Evolutionary conservation across 176 grass and related monocot species (phyloP), one percentile per base, ranked within the genome.

Genomic region (Oryza glumipatula): DNA sequence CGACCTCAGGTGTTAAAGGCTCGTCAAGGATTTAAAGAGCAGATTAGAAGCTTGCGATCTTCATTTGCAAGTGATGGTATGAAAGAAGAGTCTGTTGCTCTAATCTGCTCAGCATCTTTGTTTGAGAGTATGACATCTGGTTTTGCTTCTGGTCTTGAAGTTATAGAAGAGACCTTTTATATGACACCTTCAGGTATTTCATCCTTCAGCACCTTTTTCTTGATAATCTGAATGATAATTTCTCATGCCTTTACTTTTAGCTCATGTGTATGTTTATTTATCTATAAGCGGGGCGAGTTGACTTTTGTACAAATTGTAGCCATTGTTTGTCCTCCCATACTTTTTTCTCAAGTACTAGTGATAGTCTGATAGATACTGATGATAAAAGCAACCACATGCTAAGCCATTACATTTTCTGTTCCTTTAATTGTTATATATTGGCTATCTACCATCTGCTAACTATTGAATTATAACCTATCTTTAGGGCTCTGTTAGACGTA

Each of bases 21-120:
- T 73, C 96, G 87, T 65, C 96, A 98, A 88, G 96, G 96, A 63
- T 98, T 98, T 73, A 98, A 92, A 84, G 96, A 98, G 74, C 83
- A 92, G 77, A 95, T 95, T 86, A 98, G 88, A 90, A 86, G 77
- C 68, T 82, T 95, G 76, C 66, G 15, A 76, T 83, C 77, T 72
- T 5, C 76, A 72, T 83, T 90, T 84, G 68, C 83, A 54, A 23
- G 44, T 75, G 89, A 88, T 90, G 56, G 49, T 81, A 72, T 95
- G 66, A 88, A 86, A 72, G 86, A 95, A 90, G 85, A 91, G 85
- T 88, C 87, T 44, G 65, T 95, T 90, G 91, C 96, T 92, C 77
- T 95, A 39, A 86, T 95, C 68, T 95, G 91, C 58, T 87, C 89
- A 22, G 93, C 93, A 73, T 95, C 91, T 81, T 87, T 98, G 89